Conservation (phyloP, 305 asterid genomes). For the Striga hermonthica region DNA sequence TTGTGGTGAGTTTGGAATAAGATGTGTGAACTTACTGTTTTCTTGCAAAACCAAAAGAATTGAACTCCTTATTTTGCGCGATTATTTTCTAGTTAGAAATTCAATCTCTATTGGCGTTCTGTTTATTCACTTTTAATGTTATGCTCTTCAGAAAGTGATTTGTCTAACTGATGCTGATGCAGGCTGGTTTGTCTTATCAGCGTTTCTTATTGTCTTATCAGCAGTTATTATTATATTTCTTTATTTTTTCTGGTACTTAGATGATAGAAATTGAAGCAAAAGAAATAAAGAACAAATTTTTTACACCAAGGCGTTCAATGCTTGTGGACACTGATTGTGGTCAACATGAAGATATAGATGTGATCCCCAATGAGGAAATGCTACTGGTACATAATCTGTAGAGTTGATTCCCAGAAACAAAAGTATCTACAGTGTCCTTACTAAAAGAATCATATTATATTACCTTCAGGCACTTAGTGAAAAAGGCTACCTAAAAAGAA, state of each 20-base stretch:
- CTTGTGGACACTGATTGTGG: slow-evolving; percentile 86
- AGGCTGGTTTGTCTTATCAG: slow-evolving; percentile 11
- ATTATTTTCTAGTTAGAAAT: not conserved
- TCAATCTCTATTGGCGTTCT: too few species aligned
- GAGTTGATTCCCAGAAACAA: slow-evolving; percentile 23
- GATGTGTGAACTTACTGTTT: too few species aligned
- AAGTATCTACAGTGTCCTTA: slow-evolving; percentile 10
- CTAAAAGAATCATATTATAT: slow-evolving; percentile 30
- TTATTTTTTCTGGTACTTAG: slow-evolving; percentile 37
- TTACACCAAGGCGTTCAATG: slow-evolving; percentile 82
- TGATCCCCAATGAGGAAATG: slow-evolving; percentile 95
- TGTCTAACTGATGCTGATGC: slow-evolving; percentile 24
- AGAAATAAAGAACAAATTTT: slow-evolving; percentile 85
- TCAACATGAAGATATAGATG: slow-evolving; percentile 82
- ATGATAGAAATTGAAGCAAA: slow-evolving; percentile 82
- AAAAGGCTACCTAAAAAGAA: slow-evolving; percentile 94
- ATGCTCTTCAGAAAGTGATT: not conserved
- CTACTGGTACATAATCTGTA: slow-evolving; percentile 58
- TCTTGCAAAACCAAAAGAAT: too few species aligned
- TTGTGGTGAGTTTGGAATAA: too few species aligned
- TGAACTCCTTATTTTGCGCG: too few species aligned
- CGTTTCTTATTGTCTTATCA: not conserved
- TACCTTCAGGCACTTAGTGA: slow-evolving; percentile 86
- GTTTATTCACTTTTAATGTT: too few species aligned
- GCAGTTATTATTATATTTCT: not conserved